A percentile compares a stretch with the other conserved stretches of the same genome.
Evolutionary conservation across 2,329 filamentous ascomycete species (phyloP).

Genomic region (Apiospora malaysiana): DNA sequence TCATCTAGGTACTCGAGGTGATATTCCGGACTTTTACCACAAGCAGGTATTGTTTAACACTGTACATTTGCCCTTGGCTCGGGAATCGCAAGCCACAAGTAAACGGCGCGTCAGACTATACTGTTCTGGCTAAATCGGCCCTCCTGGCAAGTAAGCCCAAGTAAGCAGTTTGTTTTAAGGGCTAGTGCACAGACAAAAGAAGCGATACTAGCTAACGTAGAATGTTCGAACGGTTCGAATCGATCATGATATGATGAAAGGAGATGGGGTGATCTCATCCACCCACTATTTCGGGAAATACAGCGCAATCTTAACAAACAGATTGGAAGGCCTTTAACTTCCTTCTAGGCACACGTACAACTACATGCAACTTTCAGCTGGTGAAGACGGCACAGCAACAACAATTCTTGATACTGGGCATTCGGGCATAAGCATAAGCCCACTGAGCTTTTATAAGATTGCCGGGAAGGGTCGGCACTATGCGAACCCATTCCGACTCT

Average conservation of each 20-base stretch:
- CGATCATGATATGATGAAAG: background rate
- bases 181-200: background rate
- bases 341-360: background rate
- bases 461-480: constrained; percentile 14
- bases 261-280: constrained; percentile 15
- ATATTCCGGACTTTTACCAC: background rate
- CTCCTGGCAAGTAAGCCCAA: background rate
- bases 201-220: background rate
- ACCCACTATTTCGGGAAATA: background rate
- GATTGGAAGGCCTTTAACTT: background rate
- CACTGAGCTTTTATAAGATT: background rate
- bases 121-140: background rate
- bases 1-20: background rate
- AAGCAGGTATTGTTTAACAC: background rate
- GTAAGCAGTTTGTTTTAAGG: background rate
- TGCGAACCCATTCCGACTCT: constrained; percentile 5
- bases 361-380: background rate
- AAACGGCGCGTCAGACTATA: constrained; percentile 14
- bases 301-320: constrained; percentile 2
- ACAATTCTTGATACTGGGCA: background rate
- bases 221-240: constrained; percentile 13
- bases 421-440: background rate
- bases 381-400: background rate
- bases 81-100: constrained; percentile 14
- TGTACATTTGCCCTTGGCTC: background rate